These are phyloP conservation scores for Phialemoniopsis sp. DNA, from an alignment of 2,329 filamentous ascomycete species.

Conservation along the genomic window DNA sequence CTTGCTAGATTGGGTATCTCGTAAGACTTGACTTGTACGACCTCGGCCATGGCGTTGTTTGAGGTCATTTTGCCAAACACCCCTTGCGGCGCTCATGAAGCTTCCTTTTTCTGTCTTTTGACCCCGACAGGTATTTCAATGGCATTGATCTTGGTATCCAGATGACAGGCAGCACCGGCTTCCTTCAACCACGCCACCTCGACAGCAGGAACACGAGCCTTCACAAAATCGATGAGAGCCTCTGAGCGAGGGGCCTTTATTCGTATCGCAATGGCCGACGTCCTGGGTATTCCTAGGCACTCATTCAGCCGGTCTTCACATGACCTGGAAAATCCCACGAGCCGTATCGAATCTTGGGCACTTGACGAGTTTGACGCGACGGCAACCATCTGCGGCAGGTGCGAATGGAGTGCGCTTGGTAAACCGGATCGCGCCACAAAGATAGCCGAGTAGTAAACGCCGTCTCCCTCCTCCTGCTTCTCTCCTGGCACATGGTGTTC, in stretches of 20 bases:
- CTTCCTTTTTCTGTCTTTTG: conserved; percentile 21
- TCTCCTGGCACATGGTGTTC: no score
- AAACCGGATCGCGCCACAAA: conserved; percentile 57
- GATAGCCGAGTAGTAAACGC: conserved; percentile 40
- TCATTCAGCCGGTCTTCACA: conserved; percentile 54
- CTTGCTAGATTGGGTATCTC: no score
- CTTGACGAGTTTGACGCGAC: conserved; percentile 38
- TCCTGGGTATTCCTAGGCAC: conserved; percentile 57
- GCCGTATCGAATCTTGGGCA: conserved; percentile 37
- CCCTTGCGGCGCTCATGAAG: no score
- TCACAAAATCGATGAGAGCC: conserved; percentile 52
- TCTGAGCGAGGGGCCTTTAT: conserved; percentile 52
- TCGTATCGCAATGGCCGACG: conserved; percentile 59
- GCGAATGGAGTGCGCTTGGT: conserved; percentile 52
- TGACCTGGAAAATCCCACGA: conserved; percentile 59
- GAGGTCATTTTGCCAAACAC: no score
- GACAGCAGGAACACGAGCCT: conserved; percentile 45
- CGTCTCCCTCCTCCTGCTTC: background rate
- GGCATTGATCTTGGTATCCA: conserved; percentile 41
- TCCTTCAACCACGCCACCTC: conserved; percentile 54
- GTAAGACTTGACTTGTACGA: no score
- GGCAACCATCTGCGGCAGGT: conserved; percentile 47
- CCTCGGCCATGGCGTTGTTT: no score
- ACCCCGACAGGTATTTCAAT: conserved; percentile 33
- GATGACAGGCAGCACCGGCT: conserved; percentile 30